Conservation (phyloP, 345 rosid genomes). For the Corymbia maculata region DNA sequence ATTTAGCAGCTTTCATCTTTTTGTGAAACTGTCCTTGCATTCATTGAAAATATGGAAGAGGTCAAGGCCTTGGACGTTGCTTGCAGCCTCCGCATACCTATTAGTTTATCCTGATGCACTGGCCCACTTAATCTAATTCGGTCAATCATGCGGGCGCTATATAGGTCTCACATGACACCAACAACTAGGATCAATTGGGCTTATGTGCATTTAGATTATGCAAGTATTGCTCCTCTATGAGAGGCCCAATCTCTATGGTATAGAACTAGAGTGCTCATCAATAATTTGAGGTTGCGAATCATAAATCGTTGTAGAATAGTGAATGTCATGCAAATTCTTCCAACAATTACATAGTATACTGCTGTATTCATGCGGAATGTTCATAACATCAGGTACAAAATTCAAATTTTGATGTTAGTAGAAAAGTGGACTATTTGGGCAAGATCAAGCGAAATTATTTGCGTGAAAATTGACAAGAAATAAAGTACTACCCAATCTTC, state of each 20-base stretch:
- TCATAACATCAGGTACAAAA: not conserved
- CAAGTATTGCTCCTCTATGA: not conserved
- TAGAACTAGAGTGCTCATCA: not conserved
- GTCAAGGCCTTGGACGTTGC: not conserved
- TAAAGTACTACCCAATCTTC: not conserved
- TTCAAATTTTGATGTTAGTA: not conserved
- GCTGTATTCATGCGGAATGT: not conserved
- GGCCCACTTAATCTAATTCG: no score
- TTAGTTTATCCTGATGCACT: no score
- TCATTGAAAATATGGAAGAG: not conserved
- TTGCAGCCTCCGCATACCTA: not conserved
- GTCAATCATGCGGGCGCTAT: no score
- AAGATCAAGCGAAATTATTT: not conserved
- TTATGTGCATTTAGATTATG: not conserved
- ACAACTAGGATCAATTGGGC: not conserved
- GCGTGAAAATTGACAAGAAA: not conserved
- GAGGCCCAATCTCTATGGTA: not conserved
- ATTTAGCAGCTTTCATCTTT: not conserved
- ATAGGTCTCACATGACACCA: not conserved
- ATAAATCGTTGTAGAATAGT: not conserved
- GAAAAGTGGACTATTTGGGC: not conserved
- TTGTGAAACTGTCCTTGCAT: not conserved
- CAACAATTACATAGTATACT: not conserved
- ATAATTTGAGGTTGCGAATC: not conserved
- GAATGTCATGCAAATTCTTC: not conserved